Base-by-base conservation (phyloP, 371 early-diverging fungal genomes). In the Saksenaea vasiformis region DNA sequence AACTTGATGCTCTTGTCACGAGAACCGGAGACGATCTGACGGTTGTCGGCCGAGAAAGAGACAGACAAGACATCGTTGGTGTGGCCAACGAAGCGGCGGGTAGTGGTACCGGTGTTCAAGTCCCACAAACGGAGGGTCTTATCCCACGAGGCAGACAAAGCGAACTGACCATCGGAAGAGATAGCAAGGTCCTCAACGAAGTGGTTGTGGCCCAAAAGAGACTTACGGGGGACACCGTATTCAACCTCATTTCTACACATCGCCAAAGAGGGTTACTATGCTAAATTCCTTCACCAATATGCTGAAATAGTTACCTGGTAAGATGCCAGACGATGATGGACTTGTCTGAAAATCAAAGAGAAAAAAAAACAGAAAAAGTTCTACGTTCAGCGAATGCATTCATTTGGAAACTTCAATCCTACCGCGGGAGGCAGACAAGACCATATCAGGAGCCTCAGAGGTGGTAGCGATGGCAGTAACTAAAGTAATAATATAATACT, bases 1-100 rank as follows among this genome's bases (percentile, higher is more conserved):
- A 98, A 83, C 91, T 97, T 98, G 91, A 98, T 95, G 81, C 89
- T 86, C 89, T 92, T 93, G 88, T 96, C 98, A 80, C 96, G 94
- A 72, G 95, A 92, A 70, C 91, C 93, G 66, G 95, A 95, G 66
- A 95, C 94, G 76, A 98, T 96, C 86, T 95, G 95, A 70, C 95
- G 93, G 93, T 95, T 95, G 84, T 96, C 96, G 38, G 97, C 93
- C 68, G 98, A 96, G 91, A 97, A 97, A 64, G 96, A 90, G 71
- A 96, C 98, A 44, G 95, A 95, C 66, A 96, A 77, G 68, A 98
- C 98, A 80, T 96, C 96, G 80, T 89, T 90, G 83, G 84, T 89
- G 93, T 96, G 98, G 66, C 96, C 97, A 63, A 95, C 88, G 80
- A 98, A 96, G 62, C 88, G 89, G 72, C 93, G 90, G 76, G 93